phyloP scores from a whole-genome alignment of 164 flowering plant genomes.

The Aristolochia fimbriata region DNA sequence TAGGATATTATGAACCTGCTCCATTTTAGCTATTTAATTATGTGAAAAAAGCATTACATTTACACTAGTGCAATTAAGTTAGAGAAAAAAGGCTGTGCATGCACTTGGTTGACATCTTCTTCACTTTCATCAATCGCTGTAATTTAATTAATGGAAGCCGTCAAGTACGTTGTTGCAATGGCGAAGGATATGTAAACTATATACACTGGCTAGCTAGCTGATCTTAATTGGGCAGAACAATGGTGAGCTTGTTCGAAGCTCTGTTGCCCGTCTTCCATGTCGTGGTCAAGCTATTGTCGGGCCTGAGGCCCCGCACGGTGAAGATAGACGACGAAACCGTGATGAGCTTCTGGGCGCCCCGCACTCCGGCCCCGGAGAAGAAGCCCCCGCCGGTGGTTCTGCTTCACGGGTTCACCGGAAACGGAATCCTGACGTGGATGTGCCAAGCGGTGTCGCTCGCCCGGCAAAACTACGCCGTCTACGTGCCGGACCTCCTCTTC shows the following conservation, averaged over 20 bases:
- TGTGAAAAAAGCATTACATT: too few species aligned
- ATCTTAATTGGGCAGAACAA: constrained; percentile 13
- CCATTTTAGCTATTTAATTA: too few species aligned
- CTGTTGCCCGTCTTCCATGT: constrained; percentile 64
- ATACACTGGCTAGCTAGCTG: too few species aligned
- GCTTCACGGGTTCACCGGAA: constrained; percentile 74
- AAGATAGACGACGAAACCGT: constrained; percentile 66
- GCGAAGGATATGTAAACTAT: too few species aligned
- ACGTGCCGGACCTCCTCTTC: constrained; percentile 76
- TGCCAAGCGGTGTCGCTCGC: constrained; percentile 64
- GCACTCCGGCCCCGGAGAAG: background rate
- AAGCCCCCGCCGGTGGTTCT: constrained; percentile 49
- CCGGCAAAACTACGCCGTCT: constrained; percentile 41
- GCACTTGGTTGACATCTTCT: too few species aligned
- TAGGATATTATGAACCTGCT: too few species aligned
- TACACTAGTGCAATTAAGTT: too few species aligned
- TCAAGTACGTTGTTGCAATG: too few species aligned
- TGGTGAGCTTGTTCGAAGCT: constrained; percentile 83
- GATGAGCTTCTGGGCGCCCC: constrained; percentile 84
- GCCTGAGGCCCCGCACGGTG: constrained; percentile 42
- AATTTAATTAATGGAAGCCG: too few species aligned
- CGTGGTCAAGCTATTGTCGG: constrained; percentile 68
- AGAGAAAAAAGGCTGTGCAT: too few species aligned
- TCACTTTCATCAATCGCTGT: too few species aligned
- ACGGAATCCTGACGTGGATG: constrained; percentile 85